These are phyloP conservation scores for Odonthalia washingtoniensis DNA, from an alignment of 31 red algal genomes.

Conservation along the genomic window DNA sequence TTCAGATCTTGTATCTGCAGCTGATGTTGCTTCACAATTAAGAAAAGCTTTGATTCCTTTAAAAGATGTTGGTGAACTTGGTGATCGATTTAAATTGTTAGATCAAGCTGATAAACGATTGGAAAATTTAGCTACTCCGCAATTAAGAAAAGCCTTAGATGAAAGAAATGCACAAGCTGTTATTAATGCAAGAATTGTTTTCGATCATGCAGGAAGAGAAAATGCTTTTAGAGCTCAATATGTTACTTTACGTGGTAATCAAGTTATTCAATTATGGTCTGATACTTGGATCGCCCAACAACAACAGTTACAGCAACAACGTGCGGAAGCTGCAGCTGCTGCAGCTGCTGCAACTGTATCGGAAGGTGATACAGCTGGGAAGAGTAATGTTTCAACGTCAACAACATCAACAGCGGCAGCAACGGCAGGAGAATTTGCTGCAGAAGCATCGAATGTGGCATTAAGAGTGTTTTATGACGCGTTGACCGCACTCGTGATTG, in stretches of 20 bases:
- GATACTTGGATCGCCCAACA: constrained; percentile 40
- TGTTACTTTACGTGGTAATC: constrained; percentile 43
- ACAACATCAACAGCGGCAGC: neutral
- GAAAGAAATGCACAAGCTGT: constrained; percentile 45
- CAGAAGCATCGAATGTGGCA: constrained; percentile 26
- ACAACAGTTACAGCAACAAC: neutral
- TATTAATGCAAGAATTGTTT: constrained; percentile 63
- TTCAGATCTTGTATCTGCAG: constrained; percentile 67
- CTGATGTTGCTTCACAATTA: constrained; percentile 68
- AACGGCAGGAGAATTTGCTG: neutral
- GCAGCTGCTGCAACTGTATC: no score
- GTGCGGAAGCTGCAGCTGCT: no score
- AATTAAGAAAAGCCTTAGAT: constrained; percentile 59
- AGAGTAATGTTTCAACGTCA: no score
- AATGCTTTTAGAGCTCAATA: constrained; percentile 72
- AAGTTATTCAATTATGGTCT: constrained; percentile 54
- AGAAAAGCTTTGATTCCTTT: constrained; percentile 58
- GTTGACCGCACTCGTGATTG: constrained; percentile 43
- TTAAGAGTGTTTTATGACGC: constrained; percentile 59
- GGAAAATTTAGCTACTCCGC: constrained; percentile 57
- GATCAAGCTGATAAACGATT: constrained; percentile 60
- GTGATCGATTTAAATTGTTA: constrained; percentile 42
- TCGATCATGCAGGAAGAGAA: constrained; percentile 69
- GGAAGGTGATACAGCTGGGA: neutral
- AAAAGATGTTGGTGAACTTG: constrained; percentile 47